phyloP scores from a whole-genome alignment of 2,329 filamentous ascomycete species.

The Reticulascus tulasneorum region DNA sequence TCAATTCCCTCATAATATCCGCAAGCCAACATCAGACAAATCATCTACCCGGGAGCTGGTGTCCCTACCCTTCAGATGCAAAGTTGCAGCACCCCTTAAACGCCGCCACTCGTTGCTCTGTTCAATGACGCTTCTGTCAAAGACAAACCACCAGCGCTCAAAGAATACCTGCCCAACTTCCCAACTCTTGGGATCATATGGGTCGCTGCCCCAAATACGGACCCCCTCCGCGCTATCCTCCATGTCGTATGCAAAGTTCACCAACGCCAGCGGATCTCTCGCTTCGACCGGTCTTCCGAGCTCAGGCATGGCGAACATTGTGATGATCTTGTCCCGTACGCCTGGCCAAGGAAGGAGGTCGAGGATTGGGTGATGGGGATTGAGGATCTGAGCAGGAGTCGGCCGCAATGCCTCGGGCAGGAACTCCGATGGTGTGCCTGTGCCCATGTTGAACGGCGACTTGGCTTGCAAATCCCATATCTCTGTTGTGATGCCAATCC shows the following conservation, averaged over 20 bases:
- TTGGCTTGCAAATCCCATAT: constrained; percentile 43
- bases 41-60: constrained; percentile 1
- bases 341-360: constrained; percentile 56
- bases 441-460: constrained; percentile 40
- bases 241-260: constrained; percentile 52
- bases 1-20: too few relatives aligned
- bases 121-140: constrained; percentile 50
- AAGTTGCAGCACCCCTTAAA: constrained; percentile 35
- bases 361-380: constrained; percentile 54
- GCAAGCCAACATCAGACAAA: constrained; percentile 1
- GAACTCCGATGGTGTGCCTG: constrained; percentile 25
- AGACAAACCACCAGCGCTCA: constrained; percentile 57
- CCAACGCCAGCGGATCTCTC: constrained; percentile 40
- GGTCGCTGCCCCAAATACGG: constrained; percentile 45
- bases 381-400: constrained; percentile 41
- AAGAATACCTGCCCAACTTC: constrained; percentile 57
- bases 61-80: constrained; percentile 6
- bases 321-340: constrained; percentile 49
- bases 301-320: constrained; percentile 45
- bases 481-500: constrained; percentile 35
- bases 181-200: constrained; percentile 46
- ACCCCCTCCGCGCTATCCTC: constrained; percentile 51
- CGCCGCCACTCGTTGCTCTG: constrained; percentile 48
- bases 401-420: constrained; percentile 47
- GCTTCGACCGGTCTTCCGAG: constrained; percentile 43